Conservation (phyloP, 2,329 filamentous ascomycete genomes). For the Tolypocladium tropicale region DNA sequence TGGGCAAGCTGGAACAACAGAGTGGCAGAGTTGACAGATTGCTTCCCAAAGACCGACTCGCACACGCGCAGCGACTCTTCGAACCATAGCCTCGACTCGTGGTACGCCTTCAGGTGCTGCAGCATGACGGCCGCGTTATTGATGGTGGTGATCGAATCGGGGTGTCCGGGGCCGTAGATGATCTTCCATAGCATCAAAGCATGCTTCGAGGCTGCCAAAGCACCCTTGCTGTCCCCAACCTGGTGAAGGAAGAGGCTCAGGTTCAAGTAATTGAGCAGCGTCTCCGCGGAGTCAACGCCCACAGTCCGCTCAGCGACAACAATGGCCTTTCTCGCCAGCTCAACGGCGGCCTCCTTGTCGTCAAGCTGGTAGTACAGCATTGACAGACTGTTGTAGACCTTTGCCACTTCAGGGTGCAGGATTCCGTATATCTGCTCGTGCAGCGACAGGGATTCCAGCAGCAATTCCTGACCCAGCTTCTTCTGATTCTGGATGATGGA, state of each 20-base stretch:
- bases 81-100: conserved; percentile 93
- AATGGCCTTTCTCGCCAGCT: conserved; percentile 91
- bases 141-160: conserved; percentile 95
- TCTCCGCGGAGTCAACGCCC: conserved; percentile 88
- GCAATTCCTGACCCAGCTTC: conserved; percentile 88
- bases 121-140: conserved; percentile 99
- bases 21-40: conserved; percentile 87
- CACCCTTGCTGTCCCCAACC: conserved; percentile 76
- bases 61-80: conserved; percentile 85
- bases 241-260: conserved; percentile 90
- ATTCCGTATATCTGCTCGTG: conserved; percentile 99
- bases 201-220: conserved; percentile 83
- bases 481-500: conserved; percentile 93
- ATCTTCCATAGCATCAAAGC: conserved; percentile 94
- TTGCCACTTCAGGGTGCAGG: conserved; percentile 88
- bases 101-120: conserved; percentile 87
- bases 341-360: conserved; percentile 90
- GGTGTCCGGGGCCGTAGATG: conserved; percentile 87
- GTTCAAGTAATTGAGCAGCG: conserved; percentile 91
- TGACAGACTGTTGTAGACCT: conserved; percentile 88
- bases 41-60: conserved; percentile 78
- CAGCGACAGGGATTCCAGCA: conserved; percentile 89
- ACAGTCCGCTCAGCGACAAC: conserved; percentile 92
- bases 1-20: conserved; percentile 96
- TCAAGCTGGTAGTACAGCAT: conserved; percentile 97